Conservation (phyloP, 495 filamentous ascomycete genomes). For the Penicillium soppii region DNA sequence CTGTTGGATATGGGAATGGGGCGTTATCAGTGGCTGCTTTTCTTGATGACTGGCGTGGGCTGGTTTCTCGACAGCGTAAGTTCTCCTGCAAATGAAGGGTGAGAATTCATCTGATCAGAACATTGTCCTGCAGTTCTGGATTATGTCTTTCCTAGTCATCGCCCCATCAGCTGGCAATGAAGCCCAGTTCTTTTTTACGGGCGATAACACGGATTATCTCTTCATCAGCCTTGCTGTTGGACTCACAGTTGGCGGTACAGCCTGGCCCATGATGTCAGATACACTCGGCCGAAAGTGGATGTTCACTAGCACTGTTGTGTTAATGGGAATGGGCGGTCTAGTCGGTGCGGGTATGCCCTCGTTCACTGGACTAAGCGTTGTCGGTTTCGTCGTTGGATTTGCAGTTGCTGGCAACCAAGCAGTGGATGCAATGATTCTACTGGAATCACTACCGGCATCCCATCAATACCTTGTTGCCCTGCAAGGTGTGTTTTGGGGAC, state of each 20-base stretch:
- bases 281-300: constrained; percentile 19
- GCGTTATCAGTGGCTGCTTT: constrained; percentile 73
- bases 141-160: constrained; percentile 18
- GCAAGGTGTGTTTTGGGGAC: constrained; percentile 20
- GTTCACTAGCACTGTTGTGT: constrained; percentile 26
- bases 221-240: constrained; percentile 21
- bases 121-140: constrained; percentile 17
- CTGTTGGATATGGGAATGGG: constrained; percentile 76
- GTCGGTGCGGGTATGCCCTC: constrained; percentile 27
- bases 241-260: constrained; percentile 18
- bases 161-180: constrained; percentile 17
- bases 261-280: constrained; percentile 29
- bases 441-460: constrained; percentile 23
- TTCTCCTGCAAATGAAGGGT: too few relatives aligned
- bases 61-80: constrained; percentile 55
- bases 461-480: constrained; percentile 20
- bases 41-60: constrained; percentile 69
- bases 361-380: constrained; percentile 20
- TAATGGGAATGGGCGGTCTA: constrained; percentile 24
- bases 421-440: constrained; percentile 18
- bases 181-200: constrained; percentile 13
- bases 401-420: constrained; percentile 22
- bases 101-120: too few relatives aligned
- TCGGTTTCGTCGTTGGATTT: constrained; percentile 25
- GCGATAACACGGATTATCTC: constrained; percentile 13